Evolutionary conservation across 805 yeast species (phyloP).

Genomic region (Saccharomycopsis synnaedendra): DNA sequence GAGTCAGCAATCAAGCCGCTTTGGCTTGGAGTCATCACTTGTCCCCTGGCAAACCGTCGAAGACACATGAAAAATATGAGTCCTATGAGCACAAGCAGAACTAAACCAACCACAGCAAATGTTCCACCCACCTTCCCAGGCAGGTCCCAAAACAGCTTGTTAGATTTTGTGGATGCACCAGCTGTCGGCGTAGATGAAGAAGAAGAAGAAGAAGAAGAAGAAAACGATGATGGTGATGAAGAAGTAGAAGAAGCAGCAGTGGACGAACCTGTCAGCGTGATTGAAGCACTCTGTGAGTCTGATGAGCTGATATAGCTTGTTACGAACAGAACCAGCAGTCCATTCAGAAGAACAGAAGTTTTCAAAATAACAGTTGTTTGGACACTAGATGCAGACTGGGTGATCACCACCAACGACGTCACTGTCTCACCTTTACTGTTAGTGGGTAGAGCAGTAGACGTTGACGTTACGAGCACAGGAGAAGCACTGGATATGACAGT

Average conservation of each 20-base stretch:
- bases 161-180: conserved; percentile 5
- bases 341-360: neutral
- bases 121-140: conserved; percentile 81
- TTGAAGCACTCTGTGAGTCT: neutral
- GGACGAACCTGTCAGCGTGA: neutral
- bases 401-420: conserved; percentile 4
- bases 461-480: neutral
- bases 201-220: conserved; percentile 2
- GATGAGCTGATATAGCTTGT: neutral
- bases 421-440: conserved; percentile 1
- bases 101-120: conserved; percentile 68
- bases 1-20: conserved; percentile 5
- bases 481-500: neutral
- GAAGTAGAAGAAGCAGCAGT: neutral
- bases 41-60: conserved; percentile 12
- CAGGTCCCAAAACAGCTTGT: conserved; percentile 44
- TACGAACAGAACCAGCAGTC: neutral
- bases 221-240: conserved; percentile 1
- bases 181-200: conserved; percentile 16
- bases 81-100: conserved; percentile 33
- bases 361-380: neutral
- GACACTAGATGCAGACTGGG: neutral
- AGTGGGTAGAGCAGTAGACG: neutral
- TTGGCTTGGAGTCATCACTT: neutral
- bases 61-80: conserved; percentile 31